Evolutionary conservation across 148 eudicot genomes (phyloP).

Genomic region (Persicaria maculosa): DNA sequence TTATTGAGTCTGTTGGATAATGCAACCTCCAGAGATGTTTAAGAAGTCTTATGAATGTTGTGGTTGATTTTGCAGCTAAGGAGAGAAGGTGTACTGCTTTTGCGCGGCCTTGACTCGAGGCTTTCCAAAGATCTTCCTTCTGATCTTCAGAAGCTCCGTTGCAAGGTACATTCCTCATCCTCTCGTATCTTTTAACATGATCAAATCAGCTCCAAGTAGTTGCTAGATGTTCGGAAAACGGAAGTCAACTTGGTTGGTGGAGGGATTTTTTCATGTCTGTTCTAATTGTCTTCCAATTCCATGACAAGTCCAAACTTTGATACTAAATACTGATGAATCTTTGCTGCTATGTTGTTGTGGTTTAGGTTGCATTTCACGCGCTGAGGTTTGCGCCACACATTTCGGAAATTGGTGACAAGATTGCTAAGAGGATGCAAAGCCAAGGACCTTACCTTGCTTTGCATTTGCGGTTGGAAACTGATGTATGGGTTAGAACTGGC

Average conservation of each 20-base stretch:
- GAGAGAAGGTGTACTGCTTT: slow-evolving; percentile 65
- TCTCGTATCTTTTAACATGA: background rate
- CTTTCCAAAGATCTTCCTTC: slow-evolving; percentile 89
- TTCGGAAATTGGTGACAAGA: slow-evolving; percentile 57
- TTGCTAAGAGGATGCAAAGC: slow-evolving; percentile 80
- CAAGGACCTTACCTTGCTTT: slow-evolving; percentile 89
- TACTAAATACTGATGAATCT: slow-evolving; percentile 1
- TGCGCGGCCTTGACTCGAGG: slow-evolving; percentile 83
- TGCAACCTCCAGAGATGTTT: background rate
- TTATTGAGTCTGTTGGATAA: background rate
- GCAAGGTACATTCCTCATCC: slow-evolving; percentile 55
- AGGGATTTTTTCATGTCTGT: background rate
- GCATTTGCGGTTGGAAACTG: slow-evolving; percentile 87
- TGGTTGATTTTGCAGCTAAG: slow-evolving; percentile 52
- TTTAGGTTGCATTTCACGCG: slow-evolving; percentile 93
- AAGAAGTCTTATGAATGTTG: background rate
- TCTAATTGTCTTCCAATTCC: background rate
- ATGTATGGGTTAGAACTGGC: slow-evolving; percentile 97
- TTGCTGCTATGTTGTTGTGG: slow-evolving; percentile 1
- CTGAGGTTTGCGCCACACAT: slow-evolving; percentile 77
- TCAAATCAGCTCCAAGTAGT: background rate
- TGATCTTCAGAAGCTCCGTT: slow-evolving; percentile 94
- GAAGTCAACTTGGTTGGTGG: background rate
- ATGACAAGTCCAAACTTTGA: background rate
- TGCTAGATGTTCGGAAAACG: background rate